Evolutionary conservation across 78 protist genomes (phyloP).

Genomic region (Dictyostelium intermedium): DNA sequence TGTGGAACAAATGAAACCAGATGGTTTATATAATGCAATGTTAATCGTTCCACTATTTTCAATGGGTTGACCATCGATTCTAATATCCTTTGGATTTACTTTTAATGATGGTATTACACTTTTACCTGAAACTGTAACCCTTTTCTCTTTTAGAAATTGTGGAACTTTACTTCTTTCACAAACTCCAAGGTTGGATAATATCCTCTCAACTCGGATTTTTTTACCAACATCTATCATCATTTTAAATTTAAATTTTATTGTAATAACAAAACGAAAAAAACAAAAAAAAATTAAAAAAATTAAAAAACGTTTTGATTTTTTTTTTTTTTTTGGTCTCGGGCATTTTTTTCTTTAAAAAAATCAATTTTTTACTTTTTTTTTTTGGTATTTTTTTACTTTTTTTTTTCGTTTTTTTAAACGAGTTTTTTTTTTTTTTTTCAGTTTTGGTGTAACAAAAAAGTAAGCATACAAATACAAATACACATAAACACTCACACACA

Average conservation of each 20-base stretch:
- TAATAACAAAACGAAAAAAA: background rate
- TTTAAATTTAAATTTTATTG: background rate
- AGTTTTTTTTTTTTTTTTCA: background rate
- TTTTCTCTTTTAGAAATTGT: background rate
- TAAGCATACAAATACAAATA: background rate
- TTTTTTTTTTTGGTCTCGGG: background rate
- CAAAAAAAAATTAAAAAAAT: background rate
- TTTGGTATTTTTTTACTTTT: background rate
- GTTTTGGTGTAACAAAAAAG: background rate
- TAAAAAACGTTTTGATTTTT: background rate
- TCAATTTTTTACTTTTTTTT: background rate
- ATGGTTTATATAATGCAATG: constrained; percentile 79
- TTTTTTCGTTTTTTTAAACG: background rate
- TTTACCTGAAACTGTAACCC: constrained; percentile 45
- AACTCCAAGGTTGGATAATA: constrained; percentile 52
- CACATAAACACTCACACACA: no score
- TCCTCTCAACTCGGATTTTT: constrained; percentile 47
- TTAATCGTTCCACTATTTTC: constrained; percentile 18
- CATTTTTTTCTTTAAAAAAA: no score
- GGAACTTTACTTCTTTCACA: constrained; percentile 38
- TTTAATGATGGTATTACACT: constrained; percentile 1
- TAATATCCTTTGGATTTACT: constrained; percentile 28
- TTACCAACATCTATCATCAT: background rate
- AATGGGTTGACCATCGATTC: constrained; percentile 26
- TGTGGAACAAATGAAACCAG: constrained; percentile 65